Evolutionary conservation across 2,329 filamentous ascomycete species (phyloP), one percentile per base, ranked within the genome.

Genomic region (Mollisiaceae sp.): DNA sequence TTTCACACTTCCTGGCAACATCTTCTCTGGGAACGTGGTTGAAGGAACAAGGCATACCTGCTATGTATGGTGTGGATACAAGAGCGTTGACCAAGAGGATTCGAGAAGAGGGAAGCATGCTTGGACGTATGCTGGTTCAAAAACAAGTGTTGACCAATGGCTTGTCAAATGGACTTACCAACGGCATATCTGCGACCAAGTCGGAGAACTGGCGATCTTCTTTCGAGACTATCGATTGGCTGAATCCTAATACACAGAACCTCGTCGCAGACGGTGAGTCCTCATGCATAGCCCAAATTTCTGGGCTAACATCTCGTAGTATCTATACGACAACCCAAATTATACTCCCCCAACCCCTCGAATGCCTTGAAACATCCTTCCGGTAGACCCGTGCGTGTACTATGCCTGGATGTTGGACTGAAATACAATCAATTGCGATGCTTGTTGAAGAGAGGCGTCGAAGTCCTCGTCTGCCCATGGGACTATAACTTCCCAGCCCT

Each of bases 391-490:
- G 85, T 98, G 65, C 92, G 94, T 76, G 89, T 99, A 67, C 84
- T 98, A 59, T 97, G 93, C 77, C 87, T 99, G 72, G 95, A 99
- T 81, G 94, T 99, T 72, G 95, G 95, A 78, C 89, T 98, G 84
- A 99, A 99, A 82, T 97, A 92, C 82, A 99, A 98, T 82, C 95
- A 99, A 82, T 85, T 99, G 73, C 88, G 95, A 72, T 99, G 95
- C 82, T 89, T 99, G 74, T 84, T 99, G 66, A 90, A 89, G 74
- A 89, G 95, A 72, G 95, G 95, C 63, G 91, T 98, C 63, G 95
- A 99, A 78, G 94, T 98, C 59, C 82, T 97, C 70, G 93, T 97
- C 64, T 94, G 95, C 69, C 95, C 95, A 11, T 99, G 94, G 94
- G 89, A 99, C 81, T 93, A 97, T 76, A 91, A 98, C 78, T 93